Evolutionary conservation across 805 yeast species (phyloP).

Genomic region (Myxozyma melibiosi): DNA sequence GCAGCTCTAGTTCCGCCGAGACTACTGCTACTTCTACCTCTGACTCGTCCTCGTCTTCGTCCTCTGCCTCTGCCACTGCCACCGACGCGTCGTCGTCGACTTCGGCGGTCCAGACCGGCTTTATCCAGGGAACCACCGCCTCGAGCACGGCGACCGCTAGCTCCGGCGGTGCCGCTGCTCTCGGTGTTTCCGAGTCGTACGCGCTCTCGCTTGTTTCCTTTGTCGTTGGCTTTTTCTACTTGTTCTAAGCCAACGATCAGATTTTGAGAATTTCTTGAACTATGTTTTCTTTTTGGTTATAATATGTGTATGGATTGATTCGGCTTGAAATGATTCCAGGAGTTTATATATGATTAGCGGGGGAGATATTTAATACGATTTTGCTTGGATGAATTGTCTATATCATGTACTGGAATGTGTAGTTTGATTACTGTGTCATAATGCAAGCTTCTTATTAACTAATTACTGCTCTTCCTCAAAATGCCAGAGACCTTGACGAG

Average conservation of each 20-base stretch:
- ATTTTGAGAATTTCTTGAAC: not conserved
- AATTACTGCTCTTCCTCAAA: too few species aligned
- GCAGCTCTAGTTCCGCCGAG: not conserved
- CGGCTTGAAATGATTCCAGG: not conserved
- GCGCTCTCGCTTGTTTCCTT: slow-evolving; percentile 4
- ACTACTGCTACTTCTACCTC: slow-evolving; percentile 4
- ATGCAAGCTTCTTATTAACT: too few species aligned
- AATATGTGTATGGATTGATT: too few species aligned
- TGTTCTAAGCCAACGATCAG: slow-evolving; percentile 2
- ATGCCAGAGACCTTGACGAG: slow-evolving; percentile 4
- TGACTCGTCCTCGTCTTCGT: not conserved
- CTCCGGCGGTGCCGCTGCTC: slow-evolving; percentile 4
- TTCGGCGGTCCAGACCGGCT: not conserved
- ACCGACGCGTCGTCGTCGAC: slow-evolving; percentile 1
- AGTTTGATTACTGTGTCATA: too few species aligned
- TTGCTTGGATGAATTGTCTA: too few species aligned
- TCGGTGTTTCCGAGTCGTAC: slow-evolving; percentile 4
- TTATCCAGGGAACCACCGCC: slow-evolving; percentile 12
- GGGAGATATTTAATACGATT: not conserved
- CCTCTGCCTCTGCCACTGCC: not conserved
- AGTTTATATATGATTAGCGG: not conserved
- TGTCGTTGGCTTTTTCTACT: slow-evolving; percentile 14
- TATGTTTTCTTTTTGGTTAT: not conserved
- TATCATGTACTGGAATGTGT: too few species aligned
- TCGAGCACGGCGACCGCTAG: not conserved